Evolutionary conservation across 352 stramenopile species (phyloP), one percentile per base, ranked within the genome.

Genomic region (Globisporangium cystogenes): DNA sequence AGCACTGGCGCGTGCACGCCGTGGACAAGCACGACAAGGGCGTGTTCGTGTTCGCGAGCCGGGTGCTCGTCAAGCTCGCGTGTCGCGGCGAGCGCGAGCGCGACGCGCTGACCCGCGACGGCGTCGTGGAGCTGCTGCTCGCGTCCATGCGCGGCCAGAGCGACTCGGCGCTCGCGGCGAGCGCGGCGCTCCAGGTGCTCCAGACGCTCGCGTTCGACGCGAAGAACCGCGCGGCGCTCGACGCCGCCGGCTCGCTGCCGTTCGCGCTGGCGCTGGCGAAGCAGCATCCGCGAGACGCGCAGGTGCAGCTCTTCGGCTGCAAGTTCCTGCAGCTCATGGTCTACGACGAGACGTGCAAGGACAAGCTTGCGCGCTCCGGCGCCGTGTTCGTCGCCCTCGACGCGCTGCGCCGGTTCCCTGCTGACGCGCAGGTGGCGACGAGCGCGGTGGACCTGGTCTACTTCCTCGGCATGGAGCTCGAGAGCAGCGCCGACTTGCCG

Each of bases 301-400:
- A 53, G 0, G 60, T 88, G 6, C 76, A 87, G 45, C 41, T 80
- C 1, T 68, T 60, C 47, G 70, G 72, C 7, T 87, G 74, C 56
- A 81, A 83, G 44, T 85, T 92, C 29, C 60, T 92, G 2, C 78
- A 85, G 59, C 68, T 75, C 35, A 84, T 92, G 70, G 62, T 64
- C 7, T 74, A 82, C 26, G 81, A 90, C 42, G 70, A 87, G 15
- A 56, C 68, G 11, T 64, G 66, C 26, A 90, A 81, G 52, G 55
- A 74, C 14, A 54, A 56, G 2, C 74, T 90, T n/a, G 29, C 63
- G n/a, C 45, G 62, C 4, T 37, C 60, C 12, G 42, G 64, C 1
- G 72, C 74, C 0, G 41, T 92, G 1, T 37, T 58, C 5, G 51
- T 58, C 1, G 49, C 82, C 0, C 63, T 86, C 1, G 52, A 51